Evolutionary conservation across 371 early-diverging fungal species (phyloP).

Genomic region (Mortierella sp.): DNA sequence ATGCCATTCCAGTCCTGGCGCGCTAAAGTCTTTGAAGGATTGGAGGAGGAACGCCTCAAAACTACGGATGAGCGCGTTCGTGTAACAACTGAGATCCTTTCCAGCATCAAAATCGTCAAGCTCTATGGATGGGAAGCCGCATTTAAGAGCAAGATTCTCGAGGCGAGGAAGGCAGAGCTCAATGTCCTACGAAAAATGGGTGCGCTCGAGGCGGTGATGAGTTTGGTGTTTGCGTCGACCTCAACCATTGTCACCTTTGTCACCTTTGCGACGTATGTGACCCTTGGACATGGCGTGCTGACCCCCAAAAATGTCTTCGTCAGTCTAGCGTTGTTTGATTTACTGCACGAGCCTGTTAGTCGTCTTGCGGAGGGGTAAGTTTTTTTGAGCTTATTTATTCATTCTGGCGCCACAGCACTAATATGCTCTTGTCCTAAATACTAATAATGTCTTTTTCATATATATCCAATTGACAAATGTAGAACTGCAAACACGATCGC

Average conservation of each 20-base stretch:
- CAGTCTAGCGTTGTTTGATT: slow-evolving; percentile 90
- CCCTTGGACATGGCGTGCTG: slow-evolving; percentile 67
- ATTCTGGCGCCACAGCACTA: too few relatives aligned
- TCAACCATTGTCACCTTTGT: slow-evolving; percentile 87
- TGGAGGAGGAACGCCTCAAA: slow-evolving; percentile 66
- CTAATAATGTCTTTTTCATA: not conserved
- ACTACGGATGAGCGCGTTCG: slow-evolving; percentile 74
- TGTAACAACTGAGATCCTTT: slow-evolving; percentile 69
- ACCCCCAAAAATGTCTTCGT: slow-evolving; percentile 89
- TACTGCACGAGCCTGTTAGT: slow-evolving; percentile 82
- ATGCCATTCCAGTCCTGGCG: slow-evolving; percentile 78
- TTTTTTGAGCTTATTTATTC: not conserved
- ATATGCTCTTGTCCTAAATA: not conserved
- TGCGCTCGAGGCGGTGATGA: slow-evolving; percentile 61
- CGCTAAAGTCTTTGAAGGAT: slow-evolving; percentile 27
- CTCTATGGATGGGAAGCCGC: slow-evolving; percentile 69
- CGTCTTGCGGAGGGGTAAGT: slow-evolving; percentile 72
- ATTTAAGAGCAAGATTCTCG: slow-evolving; percentile 53
- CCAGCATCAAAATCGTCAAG: slow-evolving; percentile 68
- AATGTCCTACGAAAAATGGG: slow-evolving; percentile 25
- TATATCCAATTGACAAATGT: not conserved
- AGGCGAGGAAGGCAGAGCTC: slow-evolving; percentile 66
- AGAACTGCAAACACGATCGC: slow-evolving; percentile 75
- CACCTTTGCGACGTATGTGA: slow-evolving; percentile 86
- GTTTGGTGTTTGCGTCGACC: slow-evolving; percentile 78